Conservation (phyloP, 495 filamentous ascomycete species). For the Durotheca rogersii region DNA sequence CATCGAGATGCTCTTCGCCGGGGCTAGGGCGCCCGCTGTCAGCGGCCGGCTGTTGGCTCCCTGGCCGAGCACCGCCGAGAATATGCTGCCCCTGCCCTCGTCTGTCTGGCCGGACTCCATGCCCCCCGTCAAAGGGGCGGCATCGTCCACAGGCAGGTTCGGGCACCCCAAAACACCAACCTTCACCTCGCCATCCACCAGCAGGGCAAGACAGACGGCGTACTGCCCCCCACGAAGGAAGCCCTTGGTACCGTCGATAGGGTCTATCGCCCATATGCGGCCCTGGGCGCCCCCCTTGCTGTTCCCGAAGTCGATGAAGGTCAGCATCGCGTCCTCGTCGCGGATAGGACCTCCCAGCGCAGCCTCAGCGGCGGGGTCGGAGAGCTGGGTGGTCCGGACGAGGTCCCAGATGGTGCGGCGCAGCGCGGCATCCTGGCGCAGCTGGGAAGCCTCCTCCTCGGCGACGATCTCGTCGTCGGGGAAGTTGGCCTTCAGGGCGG, state of each 20-base stretch:
- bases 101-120: slow-evolving; percentile 69
- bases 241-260: slow-evolving; percentile 96
- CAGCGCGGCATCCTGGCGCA: slow-evolving; percentile 67
- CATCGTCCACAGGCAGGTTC: slow-evolving; percentile 84
- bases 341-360: slow-evolving; percentile 70
- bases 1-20: slow-evolving; percentile 72
- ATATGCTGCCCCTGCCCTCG: slow-evolving; percentile 74
- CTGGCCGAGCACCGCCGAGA: slow-evolving; percentile 72
- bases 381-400: slow-evolving; percentile 69
- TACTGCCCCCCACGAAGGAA: slow-evolving; percentile 98
- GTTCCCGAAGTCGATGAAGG: slow-evolving; percentile 80
- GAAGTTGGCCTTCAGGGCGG: slow-evolving; percentile 84
- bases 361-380: slow-evolving; percentile 61
- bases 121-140: slow-evolving; percentile 62
- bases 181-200: slow-evolving; percentile 92
- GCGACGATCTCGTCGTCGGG: slow-evolving; percentile 88
- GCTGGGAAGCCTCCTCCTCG: slow-evolving; percentile 83
- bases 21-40: slow-evolving; percentile 55
- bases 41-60: slow-evolving; percentile 79
- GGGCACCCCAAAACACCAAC: slow-evolving; percentile 93
- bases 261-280: slow-evolving; percentile 94
- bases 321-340: slow-evolving; percentile 73
- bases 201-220: slow-evolving; percentile 86
- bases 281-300: slow-evolving; percentile 77
- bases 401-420: slow-evolving; percentile 78